These are phyloP conservation scores for Thelonectria blattea DNA, from an alignment of 2,329 filamentous ascomycete genomes.

Conservation along the genomic window DNA sequence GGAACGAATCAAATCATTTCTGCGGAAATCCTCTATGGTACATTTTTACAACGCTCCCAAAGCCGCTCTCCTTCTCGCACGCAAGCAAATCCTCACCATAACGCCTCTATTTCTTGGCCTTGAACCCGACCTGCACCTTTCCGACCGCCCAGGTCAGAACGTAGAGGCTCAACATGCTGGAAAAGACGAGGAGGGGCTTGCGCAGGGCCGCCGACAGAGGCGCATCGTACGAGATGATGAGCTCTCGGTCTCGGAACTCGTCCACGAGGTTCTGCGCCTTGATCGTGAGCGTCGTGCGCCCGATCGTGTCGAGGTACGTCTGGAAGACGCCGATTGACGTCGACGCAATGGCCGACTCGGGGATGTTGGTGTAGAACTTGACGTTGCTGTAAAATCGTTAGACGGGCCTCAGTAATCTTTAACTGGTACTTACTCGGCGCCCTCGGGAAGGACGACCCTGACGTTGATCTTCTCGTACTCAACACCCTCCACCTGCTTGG, in stretches of 20 bases:
- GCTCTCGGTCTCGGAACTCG: conserved; percentile 81
- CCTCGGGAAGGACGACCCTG: conserved; percentile 87
- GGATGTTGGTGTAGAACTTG: conserved; percentile 76
- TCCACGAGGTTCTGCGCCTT: conserved; percentile 88
- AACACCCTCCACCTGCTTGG: conserved; percentile 82
- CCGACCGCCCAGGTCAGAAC: conserved; percentile 76
- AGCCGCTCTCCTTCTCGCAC: conserved; percentile 20
- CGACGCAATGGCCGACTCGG: conserved; percentile 64
- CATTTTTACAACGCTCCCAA: conserved; percentile 35
- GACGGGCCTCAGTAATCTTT: conserved; percentile 9
- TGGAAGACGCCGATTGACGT: conserved; percentile 69
- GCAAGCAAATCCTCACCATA: conserved; percentile 5
- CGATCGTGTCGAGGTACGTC: conserved; percentile 93
- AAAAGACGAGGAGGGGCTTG: conserved; percentile 85
- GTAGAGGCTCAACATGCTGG: conserved; percentile 76
- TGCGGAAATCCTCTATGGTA: conserved; percentile 30
- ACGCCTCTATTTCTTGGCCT: conserved; percentile 48
- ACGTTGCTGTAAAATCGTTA: conserved; percentile 70
- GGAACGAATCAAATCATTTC: conserved; percentile 16
- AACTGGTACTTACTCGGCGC: conserved; percentile 71
- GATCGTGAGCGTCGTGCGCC: conserved; percentile 81
- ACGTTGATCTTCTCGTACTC: conserved; percentile 84
- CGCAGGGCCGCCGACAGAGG: conserved; percentile 75
- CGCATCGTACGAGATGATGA: conserved; percentile 90
- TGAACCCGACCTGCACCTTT: conserved; percentile 81